Evolutionary conservation across 2,329 filamentous ascomycete genomes (phyloP), one percentile per base, ranked within the genome.

Genomic region (Fusarium sp.): DNA sequence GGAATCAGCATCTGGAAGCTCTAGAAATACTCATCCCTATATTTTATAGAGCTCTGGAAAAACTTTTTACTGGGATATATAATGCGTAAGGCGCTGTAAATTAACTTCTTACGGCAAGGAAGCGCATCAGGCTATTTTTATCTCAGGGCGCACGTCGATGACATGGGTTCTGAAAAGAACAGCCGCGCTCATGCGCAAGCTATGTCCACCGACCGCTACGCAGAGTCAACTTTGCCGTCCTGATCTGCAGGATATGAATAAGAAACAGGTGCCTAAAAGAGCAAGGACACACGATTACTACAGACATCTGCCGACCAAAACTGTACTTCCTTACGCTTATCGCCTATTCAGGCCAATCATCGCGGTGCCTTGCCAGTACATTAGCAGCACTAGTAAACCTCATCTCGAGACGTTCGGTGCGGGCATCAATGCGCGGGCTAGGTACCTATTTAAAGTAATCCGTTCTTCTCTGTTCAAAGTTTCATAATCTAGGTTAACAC

Each of bases 21-120:
- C 15, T 14, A 31, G 27, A 31, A 7, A 12, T 18, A 48, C 7
- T 29, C 7, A 31, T 18, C 7, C 6, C 3, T 11, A 4, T 29
- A 18, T n/a, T 12, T 9, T 3, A n/a, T 12, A 15, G 12, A 12
- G 3, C 7, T 1, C 7, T 5, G 15, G 7, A n/a, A 46, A 29
- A 0, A n/a, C 5, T 3, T 21, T 5, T 18, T 5, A 15, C 4
- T 19, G 7, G 9, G 18, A 15, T 1, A 1, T 14, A 21, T 21
- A 14, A 7, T 4, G 8, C 23, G 23, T 19, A 11, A 7, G 4
- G 5, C 5, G 18, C 18, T 19, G 42, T 4, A 27, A 27, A 45
- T 19, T 11, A 27, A 9, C 4, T 23, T 42, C 15, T 12, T 25
- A 44, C 23, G 2, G 12, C 8, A 19, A 18, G 16, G 16, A 44